These are phyloP conservation scores for Acorus gramineus DNA, from an alignment of 106 monocot species.

Conservation along the genomic window DNA sequence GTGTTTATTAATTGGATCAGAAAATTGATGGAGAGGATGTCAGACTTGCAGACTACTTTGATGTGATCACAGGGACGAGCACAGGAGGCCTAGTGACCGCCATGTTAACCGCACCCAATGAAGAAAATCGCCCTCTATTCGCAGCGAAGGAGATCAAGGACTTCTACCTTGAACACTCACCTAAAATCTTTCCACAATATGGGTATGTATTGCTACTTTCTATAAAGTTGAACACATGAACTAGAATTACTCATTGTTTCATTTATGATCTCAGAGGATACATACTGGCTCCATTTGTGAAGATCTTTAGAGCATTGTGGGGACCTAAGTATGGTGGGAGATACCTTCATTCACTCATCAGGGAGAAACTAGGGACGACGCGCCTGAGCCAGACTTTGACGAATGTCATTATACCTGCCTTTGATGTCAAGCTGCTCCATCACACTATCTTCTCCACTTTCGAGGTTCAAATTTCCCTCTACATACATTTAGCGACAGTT, in stretches of 20 bases:
- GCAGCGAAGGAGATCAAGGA: background rate
- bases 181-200: background rate
- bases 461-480: background rate
- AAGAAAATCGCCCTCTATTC: constrained; percentile 1
- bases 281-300: background rate
- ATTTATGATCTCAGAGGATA: background rate
- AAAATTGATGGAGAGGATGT: background rate
- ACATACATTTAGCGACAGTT: too few relatives aligned
- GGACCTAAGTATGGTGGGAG: background rate
- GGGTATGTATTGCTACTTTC: background rate
- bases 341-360: background rate
- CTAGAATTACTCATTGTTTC: too few relatives aligned
- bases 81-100: background rate
- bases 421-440: background rate
- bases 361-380: background rate
- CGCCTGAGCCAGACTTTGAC: background rate
- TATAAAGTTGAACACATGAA: too few relatives aligned
- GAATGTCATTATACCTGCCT: background rate
- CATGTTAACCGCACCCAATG: constrained; percentile 5
- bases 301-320: background rate
- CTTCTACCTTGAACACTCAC: background rate
- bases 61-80: constrained; percentile 3
- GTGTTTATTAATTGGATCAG: background rate
- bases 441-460: background rate
- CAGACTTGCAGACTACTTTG: constrained; percentile 5